phyloP scores from a whole-genome alignment of 495 filamentous ascomycete species.

The Aeminium ludgeri region DNA sequence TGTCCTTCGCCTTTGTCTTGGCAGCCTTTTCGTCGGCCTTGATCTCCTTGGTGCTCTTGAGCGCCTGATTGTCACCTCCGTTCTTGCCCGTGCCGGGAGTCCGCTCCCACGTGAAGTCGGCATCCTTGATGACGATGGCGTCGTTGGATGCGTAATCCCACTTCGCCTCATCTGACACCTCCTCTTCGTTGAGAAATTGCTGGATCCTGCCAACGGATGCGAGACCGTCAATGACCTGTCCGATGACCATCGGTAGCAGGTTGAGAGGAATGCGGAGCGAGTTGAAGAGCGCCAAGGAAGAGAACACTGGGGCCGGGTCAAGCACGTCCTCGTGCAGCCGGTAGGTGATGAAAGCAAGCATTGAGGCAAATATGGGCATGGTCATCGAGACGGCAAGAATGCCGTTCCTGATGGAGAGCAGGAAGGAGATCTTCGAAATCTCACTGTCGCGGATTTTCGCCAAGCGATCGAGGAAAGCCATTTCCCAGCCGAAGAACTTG shows the following conservation, averaged over 20 bases:
- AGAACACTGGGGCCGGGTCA: slow-evolving; percentile 67
- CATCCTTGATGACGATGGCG: slow-evolving; percentile 55
- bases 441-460: slow-evolving; percentile 54
- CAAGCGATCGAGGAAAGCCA: slow-evolving; percentile 62
- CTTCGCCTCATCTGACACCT: slow-evolving; percentile 56
- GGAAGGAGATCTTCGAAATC: slow-evolving; percentile 58
- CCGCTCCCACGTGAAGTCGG: slow-evolving; percentile 87
- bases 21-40: slow-evolving; percentile 24
- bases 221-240: slow-evolving; percentile 76
- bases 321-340: slow-evolving; percentile 49
- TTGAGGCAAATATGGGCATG: slow-evolving; percentile 79
- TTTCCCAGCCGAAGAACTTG: slow-evolving; percentile 93
- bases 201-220: slow-evolving; percentile 69
- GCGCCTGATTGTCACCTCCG: slow-evolving; percentile 24
- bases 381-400: slow-evolving; percentile 60
- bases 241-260: slow-evolving; percentile 71
- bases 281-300: slow-evolving; percentile 86
- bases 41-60: slow-evolving; percentile 13
- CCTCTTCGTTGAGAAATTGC: slow-evolving; percentile 72
- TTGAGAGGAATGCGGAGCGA: slow-evolving; percentile 77
- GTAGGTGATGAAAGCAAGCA: slow-evolving; percentile 90
- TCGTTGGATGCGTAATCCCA: slow-evolving; percentile 43
- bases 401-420: slow-evolving; percentile 66
- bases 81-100: slow-evolving; percentile 32
- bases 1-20: slow-evolving; percentile 22